phyloP scores from a whole-genome alignment of 192 early-diverging fungal genomes.

The Piromyces finnis region DNA sequence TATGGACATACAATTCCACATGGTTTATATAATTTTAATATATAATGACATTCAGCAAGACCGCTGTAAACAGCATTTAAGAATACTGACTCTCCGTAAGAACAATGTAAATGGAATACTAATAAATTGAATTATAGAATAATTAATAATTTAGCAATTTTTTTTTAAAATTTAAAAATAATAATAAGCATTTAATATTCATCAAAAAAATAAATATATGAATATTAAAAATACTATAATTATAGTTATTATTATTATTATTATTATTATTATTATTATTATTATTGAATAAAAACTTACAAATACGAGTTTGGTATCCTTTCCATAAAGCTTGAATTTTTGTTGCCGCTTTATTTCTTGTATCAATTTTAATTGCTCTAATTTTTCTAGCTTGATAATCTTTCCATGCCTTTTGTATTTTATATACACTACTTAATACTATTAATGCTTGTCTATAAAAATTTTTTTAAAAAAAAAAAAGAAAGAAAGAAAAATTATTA shows the following conservation, averaged over 20 bases:
- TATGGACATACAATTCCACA: conserved; percentile 16
- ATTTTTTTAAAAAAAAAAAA: too few species aligned
- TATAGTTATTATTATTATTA: too few species aligned
- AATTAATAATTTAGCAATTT: too few species aligned
- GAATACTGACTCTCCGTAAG: conserved; percentile 39
- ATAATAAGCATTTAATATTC: too few species aligned
- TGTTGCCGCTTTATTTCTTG: conserved; percentile 25
- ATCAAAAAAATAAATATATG: too few species aligned
- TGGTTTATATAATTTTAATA: conserved; percentile 33
- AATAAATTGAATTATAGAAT: too few species aligned
- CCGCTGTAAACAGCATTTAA: conserved; percentile 30
- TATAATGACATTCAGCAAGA: conserved; percentile 27
- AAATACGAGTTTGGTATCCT: conserved; percentile 35
- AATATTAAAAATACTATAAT: too few species aligned
- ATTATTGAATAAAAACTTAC: too few species aligned
- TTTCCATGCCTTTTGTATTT: conserved; percentile 28
- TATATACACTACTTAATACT: conserved; percentile 21
- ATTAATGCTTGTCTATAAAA: conserved; percentile 13
- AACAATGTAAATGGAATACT: conserved; percentile 32
- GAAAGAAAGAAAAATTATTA: too few species aligned
- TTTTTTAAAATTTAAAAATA: too few species aligned
- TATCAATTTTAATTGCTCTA: conserved; percentile 25
- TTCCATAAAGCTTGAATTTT: conserved; percentile 34
- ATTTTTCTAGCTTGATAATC: conserved; percentile 14
- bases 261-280: too few species aligned